Evolutionary conservation across 768 basidiomycete genomes (phyloP).

Genomic region (Nidularia sp.): DNA sequence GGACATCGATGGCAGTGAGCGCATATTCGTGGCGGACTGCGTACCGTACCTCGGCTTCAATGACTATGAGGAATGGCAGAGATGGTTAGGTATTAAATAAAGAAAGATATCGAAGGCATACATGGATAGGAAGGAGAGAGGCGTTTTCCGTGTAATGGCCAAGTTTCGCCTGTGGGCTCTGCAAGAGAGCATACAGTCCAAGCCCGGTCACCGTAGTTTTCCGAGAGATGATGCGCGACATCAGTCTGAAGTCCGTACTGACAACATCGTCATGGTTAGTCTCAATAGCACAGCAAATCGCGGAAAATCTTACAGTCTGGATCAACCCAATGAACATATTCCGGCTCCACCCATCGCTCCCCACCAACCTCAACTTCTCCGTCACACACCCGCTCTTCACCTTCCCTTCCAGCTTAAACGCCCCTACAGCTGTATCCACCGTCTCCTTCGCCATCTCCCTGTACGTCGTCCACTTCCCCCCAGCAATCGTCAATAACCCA

Average conservation of each 20-base stretch:
- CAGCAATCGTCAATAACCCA: conserved; percentile 90
- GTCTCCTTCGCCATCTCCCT: conserved; percentile 94
- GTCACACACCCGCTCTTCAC: conserved; percentile 70
- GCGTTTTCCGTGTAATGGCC: conserved; percentile 84
- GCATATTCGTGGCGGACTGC: conserved; percentile 91
- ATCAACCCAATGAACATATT: conserved; percentile 97
- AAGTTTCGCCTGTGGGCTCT: conserved; percentile 67
- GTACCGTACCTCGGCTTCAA: conserved; percentile 92
- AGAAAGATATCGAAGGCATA: conserved; percentile 23
- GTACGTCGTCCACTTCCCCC: conserved; percentile 99
- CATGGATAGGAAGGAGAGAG: conserved; percentile 75
- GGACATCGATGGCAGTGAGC: conserved; percentile 85
- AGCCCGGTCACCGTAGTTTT: conserved; percentile 93
- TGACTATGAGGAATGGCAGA: conserved; percentile 36
- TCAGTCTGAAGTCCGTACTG: conserved; percentile 90
- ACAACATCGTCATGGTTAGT: background rate
- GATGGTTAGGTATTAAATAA: background rate
- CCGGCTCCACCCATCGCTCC: conserved; percentile 90
- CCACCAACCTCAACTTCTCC: conserved; percentile 76
- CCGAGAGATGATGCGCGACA: conserved; percentile 89
- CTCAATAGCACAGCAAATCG: background rate
- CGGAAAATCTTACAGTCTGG: conserved; percentile 59
- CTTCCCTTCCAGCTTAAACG: conserved; percentile 59
- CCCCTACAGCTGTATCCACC: conserved; percentile 80
- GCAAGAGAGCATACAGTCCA: conserved; percentile 90